Base-by-base conservation (phyloP, 2,329 filamentous ascomycete genomes). In the Pseudogymnoascus sp. region DNA sequence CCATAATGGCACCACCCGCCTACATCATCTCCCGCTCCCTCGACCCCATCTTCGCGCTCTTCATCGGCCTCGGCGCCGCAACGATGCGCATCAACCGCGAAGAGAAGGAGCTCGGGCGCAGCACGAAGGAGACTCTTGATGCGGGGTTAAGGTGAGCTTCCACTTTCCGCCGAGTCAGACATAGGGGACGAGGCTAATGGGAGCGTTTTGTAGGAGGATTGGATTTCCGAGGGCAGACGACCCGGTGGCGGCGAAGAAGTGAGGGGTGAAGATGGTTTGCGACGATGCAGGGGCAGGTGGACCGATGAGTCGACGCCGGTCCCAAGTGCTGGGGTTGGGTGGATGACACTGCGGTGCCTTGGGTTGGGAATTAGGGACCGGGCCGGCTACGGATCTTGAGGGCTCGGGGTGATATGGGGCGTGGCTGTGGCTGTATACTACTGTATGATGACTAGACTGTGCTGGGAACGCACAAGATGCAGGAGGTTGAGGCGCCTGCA, bases 1-100 rank as follows among this genome's bases (percentile, higher is more conserved):
- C 15, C 42, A 69, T 63, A 21, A 74, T 73, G 72, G 68, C 72
- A 60, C 56, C 71, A 38, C 68, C 72, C 62, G 63, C 67, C 2
- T 66, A 73, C 63, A 64, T 73, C 33, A 72, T 73, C 26, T 72
- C 71, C 53, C 82, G 80, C 70, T 67, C 79, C 65, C 77, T 75
- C 5, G 82, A 85, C 68, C 82, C 82, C 33, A 62, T 84, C 64
- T 85, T 85, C 68, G 82, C 82, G 23, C 63, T 79, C 38, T 72
- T 77, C 65, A 82, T 84, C 69, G 82, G 82, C 59, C 70, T 79
- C 9, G 77, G 78, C 7, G 80, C 82, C n/a, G 79, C 82, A 11
- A 72, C 77, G 21, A 72, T 80, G 19, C 78, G 82, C n/a, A 81
- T 84, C 67, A 79, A 78, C 63, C 77, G 82, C 11, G 82, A 84